Evolutionary conservation across 2,329 filamentous ascomycete species (phyloP), one percentile per base, ranked within the genome.

Genomic region (Cytospora leucostoma): DNA sequence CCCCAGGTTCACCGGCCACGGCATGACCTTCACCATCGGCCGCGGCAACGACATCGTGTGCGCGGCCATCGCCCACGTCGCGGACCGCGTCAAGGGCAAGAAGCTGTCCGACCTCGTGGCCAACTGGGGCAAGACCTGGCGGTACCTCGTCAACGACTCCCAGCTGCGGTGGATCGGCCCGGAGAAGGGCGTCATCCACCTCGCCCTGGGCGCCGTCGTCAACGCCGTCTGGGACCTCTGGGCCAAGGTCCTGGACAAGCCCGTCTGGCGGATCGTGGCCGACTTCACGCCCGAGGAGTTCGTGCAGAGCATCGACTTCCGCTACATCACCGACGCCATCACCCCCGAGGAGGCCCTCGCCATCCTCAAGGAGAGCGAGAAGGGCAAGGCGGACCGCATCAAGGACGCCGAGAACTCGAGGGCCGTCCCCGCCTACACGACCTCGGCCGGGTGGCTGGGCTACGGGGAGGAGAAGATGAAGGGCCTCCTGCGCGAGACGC

Each of bases 141-240:
- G 93, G 33, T 87, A 96, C 76, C 87, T 97, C n/a, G 92, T 96
- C 70, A 90, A 89, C 67, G 93, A 97, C 82, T 91, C 87, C 69
- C 93, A 97, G 77, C 83, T 96, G 60, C 90, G 93, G 63, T 97
- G 93, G 93, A 95, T 97, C 72, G 93, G 93, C 0, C 93, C 93
- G 0, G 93, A 97, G 72, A 97, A 97, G 78, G 93, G 93, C 65
- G 93, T 97, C 52, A 96, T 96, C 70, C 93, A 97, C 77, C 89
- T 97, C 8, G 93, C 93, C 1, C 87, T 97, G 12, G 92, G 91
- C 35, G 91, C 92, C 51, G 89, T 96, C 17, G 91, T 96, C 70
- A 97, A 97, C 75, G 93, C 92, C 17, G 82, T 96, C 71, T 97
- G 93, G 93, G 93, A 97, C 75, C 85, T 97, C n/a, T 96, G 93